Evolutionary conservation across 192 early-diverging fungal genomes (phyloP), one percentile per base, ranked within the genome.

Genomic region (Chytriomyces hyalinus): DNA sequence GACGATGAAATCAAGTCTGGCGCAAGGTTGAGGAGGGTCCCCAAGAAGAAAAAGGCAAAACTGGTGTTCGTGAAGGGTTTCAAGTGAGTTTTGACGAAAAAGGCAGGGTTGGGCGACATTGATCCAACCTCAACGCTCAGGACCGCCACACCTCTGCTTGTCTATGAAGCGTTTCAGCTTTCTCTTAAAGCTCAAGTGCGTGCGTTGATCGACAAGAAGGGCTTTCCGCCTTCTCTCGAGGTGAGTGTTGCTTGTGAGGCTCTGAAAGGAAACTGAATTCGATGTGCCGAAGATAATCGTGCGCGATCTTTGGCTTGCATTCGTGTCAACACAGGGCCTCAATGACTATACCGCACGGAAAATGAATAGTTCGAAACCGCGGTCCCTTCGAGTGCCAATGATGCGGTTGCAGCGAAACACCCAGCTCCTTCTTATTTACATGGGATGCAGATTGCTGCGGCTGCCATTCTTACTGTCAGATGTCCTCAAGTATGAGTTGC

Each of bases 101-200:
- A 36, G 36, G 36, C 46, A 13, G 8, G 0, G 26, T 47, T 11
- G 49, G 15, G 15, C 17, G 3, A 13, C 1, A 10, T 47, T 26
- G 11, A 65, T 20, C 0, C 3, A 28, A 15, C 20, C 36, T 26
- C 17, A 13, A 22, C 63, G 2, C 7, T 67, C 8, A 13, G 26
- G 20, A 44, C 44, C 44, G 71, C 71, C 43, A 73, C 71, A 45
- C 36, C 71, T 26, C 61, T 73, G 15, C 28, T 73, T 26, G 17
- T 73, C 44, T 73, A 47, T 44, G 71, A 73, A 62, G 60, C 71
- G 7, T 62, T 73, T 45, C 71, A 73, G 61, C 60, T 73, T 53
- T 60, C 28, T 17, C 61, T 73, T 20, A 61, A 62, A 15, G 71
- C 71, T 0, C 71, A 63, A 24, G 61, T 49, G 45, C 53, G 15